A percentile compares a stretch with the other conserved stretches of the same genome.
phyloP scores from a whole-genome alignment of 139 green algal species.

The Limnomonas spitsbergensis region DNA sequence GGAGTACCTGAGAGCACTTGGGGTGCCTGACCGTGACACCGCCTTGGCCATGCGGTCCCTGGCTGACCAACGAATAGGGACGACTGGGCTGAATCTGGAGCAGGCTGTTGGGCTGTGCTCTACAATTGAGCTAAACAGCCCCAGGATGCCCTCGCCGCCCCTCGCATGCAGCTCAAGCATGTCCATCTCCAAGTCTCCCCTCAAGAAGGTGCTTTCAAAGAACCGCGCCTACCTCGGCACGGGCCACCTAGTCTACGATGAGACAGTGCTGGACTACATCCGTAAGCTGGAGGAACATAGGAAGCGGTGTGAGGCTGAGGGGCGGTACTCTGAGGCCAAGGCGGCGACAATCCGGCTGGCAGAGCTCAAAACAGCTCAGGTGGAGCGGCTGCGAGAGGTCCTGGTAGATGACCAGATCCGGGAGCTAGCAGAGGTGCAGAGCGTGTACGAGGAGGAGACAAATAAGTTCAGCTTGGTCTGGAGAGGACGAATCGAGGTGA shows the following conservation, averaged over 20 bases:
- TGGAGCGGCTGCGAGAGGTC: constrained; percentile 4
- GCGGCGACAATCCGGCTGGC: constrained; percentile 27
- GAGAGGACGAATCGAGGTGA: constrained; percentile 15
- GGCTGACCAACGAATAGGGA: too few species aligned
- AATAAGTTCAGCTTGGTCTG: constrained; percentile 34
- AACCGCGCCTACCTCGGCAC: constrained; percentile 25
- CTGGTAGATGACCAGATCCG: constrained; percentile 1
- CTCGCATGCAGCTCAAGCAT: too few species aligned
- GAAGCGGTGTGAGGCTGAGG: constrained; percentile 36
- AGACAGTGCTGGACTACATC: constrained; percentile 46
- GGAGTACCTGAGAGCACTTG: not conserved
- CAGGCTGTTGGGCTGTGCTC: too few species aligned
- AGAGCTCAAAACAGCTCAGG: constrained; percentile 43
- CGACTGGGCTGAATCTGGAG: too few species aligned
- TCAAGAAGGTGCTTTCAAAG: constrained; percentile 17
- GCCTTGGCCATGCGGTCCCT: not conserved
- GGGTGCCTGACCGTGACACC: not conserved
- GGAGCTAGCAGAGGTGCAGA: constrained; percentile 41
- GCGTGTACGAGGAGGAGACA: constrained; percentile 42
- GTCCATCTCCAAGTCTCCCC: not conserved
- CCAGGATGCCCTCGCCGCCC: too few species aligned
- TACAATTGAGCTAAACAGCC: too few species aligned
- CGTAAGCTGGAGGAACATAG: constrained; percentile 44
- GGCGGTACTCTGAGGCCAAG: constrained; percentile 43
- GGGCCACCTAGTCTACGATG: constrained; percentile 33